Percentiles rank a stretch among this genome's conserved stretches.
Evolutionary conservation across 2,329 filamentous ascomycete genomes (phyloP).

Genomic region (Proliferodiscus dingleyae): DNA sequence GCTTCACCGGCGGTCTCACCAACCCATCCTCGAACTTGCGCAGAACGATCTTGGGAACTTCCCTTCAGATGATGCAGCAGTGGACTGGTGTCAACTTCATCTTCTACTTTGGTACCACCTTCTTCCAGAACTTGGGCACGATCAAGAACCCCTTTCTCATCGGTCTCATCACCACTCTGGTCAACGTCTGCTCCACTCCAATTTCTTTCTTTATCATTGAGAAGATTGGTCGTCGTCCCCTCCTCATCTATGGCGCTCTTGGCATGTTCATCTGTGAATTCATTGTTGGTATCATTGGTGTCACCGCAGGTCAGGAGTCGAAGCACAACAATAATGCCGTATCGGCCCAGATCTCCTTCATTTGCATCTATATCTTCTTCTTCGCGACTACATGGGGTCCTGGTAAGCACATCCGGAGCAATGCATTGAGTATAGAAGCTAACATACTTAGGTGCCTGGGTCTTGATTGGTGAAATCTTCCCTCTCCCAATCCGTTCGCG

Average conservation of each 20-base stretch:
- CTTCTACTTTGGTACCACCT: conserved; percentile 81
- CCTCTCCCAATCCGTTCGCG: conserved; percentile 83
- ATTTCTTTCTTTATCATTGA: conserved; percentile 86
- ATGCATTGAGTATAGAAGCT: too few relatives aligned
- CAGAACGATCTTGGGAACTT: conserved; percentile 65
- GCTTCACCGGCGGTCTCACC: conserved; percentile 60
- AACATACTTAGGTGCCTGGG: conserved; percentile 64
- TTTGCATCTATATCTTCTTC: conserved; percentile 89
- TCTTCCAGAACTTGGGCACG: conserved; percentile 74
- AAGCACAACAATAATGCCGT: conserved; percentile 53
- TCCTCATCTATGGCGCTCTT: conserved; percentile 72
- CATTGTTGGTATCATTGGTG: conserved; percentile 73
- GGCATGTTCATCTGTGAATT: conserved; percentile 86
- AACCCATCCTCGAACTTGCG: conserved; percentile 63
- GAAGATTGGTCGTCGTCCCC: conserved; percentile 70
- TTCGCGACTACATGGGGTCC: conserved; percentile 89
- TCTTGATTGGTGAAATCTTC: conserved; percentile 86
- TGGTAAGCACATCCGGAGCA: too few relatives aligned
- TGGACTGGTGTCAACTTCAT: conserved; percentile 82
- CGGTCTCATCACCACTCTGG: conserved; percentile 77
- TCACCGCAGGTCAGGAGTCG: conserved; percentile 52
- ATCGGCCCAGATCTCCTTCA: conserved; percentile 74
- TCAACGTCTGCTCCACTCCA: conserved; percentile 82
- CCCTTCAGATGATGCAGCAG: conserved; percentile 78
- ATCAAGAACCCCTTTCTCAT: conserved; percentile 78